Base-by-base conservation (phyloP, 768 basidiomycete species). In the Boletus pseudopeckii region DNA sequence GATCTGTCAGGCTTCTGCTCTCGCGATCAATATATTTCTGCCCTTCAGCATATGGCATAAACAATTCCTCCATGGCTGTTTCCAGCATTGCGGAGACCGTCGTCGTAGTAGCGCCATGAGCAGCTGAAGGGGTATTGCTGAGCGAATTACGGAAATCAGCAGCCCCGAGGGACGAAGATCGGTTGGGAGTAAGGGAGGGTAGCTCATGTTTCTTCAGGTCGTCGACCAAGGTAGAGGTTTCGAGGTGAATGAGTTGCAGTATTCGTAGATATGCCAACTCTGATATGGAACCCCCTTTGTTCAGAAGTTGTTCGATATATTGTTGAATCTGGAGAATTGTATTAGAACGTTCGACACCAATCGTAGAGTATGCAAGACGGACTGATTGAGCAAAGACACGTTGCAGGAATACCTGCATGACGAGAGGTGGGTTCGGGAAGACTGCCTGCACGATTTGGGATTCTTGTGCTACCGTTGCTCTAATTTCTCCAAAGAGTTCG, bases 371-470 rank as follows among this genome's bases (percentile, higher is more conserved):
- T 22, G n/a, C 13, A 39, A 37, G 45, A 56, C 90, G 60, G 70
- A 95, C 94, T 44, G 93, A 92, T 77, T 98, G 97, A 2, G 95
- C 96, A 72, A 99, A 99, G 1, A 99, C 92, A 33, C 97, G 80
- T 64, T 98, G 97, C 39, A 99, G 69, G 71, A 99, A 98, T 15
- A 98, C 95, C 69, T 97, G 93, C 92, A 98, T 95, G 4, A 99
- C 97, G 15, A 92, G 83, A 17, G 89, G 83, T 9, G 97, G 96
- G 62, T 96, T 93, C 1, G 97, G 97, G 70, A 99, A 99, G 13
- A 99, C 97, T 4, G 94, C 96, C 69, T 97, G 95, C 28, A 99
- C 95, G 48, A 99, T 99, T 66, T 98, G 93, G 1, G 92, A 88
- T 71, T 99, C 97, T 52, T 96, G 94, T 33, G 88, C 90, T 22